Percentiles rank a stretch among this genome's conserved stretches.
phyloP scores from a whole-genome alignment of 129 eudicot genomes.

The Deinandra increscens region DNA sequence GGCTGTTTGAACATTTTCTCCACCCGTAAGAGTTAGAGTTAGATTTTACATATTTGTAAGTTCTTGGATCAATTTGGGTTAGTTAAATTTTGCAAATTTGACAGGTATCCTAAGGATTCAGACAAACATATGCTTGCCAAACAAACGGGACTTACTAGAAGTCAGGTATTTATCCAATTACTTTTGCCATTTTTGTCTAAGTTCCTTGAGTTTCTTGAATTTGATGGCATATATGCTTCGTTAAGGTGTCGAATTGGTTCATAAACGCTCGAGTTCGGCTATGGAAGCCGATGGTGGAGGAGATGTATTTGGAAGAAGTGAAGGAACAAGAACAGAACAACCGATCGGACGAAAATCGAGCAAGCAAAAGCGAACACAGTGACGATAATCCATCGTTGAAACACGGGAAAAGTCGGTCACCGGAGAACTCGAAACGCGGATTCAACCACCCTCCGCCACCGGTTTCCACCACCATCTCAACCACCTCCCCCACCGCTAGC shows the following conservation, averaged over 20 bases:
- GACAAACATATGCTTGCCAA: constrained; percentile 89
- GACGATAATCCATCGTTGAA: constrained; percentile 43
- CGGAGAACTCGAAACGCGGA: constrained; percentile 30
- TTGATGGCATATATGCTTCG: background rate
- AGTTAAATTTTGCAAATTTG: background rate
- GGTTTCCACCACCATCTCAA: constrained; percentile 33
- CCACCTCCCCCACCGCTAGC: constrained; percentile 32
- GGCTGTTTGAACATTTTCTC: constrained; percentile 94
- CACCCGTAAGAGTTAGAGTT: constrained; percentile 69
- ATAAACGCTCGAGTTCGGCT: constrained; percentile 91
- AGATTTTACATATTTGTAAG: background rate
- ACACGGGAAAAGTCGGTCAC: constrained; percentile 34
- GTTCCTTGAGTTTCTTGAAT: background rate
- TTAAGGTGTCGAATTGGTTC: constrained; percentile 89
- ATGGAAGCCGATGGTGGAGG: constrained; percentile 98
- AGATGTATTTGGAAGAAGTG: constrained; percentile 80
- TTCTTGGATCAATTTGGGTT: background rate
- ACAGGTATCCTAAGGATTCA: constrained; percentile 91
- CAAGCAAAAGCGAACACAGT: constrained; percentile 48
- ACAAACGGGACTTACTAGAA: constrained; percentile 88
- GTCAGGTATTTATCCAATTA: constrained; percentile 52
- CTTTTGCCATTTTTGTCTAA: background rate
- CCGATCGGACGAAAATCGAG: constrained; percentile 45
- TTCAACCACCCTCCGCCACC: constrained; percentile 35
- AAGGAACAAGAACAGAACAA: constrained; percentile 68